Conservation (phyloP, 1,139 yeast genomes). For the Saccharomyces uvarum region DNA sequence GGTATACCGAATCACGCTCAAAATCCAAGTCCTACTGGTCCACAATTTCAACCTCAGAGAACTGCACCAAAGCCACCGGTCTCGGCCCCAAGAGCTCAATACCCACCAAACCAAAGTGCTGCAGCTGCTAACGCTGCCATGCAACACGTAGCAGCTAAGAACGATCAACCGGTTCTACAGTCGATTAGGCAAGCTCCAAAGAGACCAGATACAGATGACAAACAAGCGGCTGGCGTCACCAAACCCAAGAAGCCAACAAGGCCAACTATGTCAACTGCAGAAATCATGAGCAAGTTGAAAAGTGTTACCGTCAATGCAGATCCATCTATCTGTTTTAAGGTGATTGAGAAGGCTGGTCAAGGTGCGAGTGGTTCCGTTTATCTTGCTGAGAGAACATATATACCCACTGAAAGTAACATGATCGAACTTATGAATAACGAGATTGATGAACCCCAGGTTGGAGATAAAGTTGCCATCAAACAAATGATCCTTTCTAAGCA, state of each 20-base stretch:
- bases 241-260: slow-evolving; percentile 50
- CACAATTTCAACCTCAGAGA: slow-evolving; percentile 5
- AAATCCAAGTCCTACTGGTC: slow-evolving; percentile 8
- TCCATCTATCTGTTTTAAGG: slow-evolving; percentile 78
- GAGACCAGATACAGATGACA: slow-evolving; percentile 30
- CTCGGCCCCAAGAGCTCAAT: neutral
- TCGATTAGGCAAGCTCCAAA: slow-evolving; percentile 32
- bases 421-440: slow-evolving; percentile 15
- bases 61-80: neutral
- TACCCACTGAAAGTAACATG: neutral
- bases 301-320: slow-evolving; percentile 77
- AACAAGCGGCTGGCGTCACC: slow-evolving; percentile 29
- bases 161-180: slow-evolving; percentile 17
- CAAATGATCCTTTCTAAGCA: slow-evolving; percentile 92
- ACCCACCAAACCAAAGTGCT: slow-evolving; percentile 20
- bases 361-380: slow-evolving; percentile 97
- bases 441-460: slow-evolving; percentile 33
- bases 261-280: slow-evolving; percentile 77
- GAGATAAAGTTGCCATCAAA: slow-evolving; percentile 70
- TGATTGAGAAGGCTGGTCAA: slow-evolving; percentile 95
- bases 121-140: slow-evolving; percentile 24
- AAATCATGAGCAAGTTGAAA: slow-evolving; percentile 73
- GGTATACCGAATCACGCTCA: slow-evolving; percentile 10
- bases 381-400: slow-evolving; percentile 61
- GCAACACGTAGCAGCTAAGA: slow-evolving; percentile 10